Evolutionary conservation across 2,329 filamentous ascomycete genomes (phyloP).

Genomic region (Fonsecaea monophora): DNA sequence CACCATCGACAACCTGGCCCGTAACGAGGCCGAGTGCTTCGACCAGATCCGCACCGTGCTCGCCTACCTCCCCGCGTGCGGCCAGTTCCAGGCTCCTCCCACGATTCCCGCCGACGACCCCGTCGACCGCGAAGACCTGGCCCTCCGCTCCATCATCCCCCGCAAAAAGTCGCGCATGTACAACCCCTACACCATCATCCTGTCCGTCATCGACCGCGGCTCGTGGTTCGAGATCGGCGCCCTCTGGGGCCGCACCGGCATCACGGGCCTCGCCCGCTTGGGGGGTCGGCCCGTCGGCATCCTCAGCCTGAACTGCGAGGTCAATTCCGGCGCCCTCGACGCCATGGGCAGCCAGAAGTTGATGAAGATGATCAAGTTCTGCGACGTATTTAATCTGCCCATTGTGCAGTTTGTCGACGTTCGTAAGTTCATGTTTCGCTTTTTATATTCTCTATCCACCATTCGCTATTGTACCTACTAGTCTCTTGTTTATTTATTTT

Average conservation of each 20-base stretch:
- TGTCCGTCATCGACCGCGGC: slow-evolving; percentile 60
- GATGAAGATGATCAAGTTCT: slow-evolving; percentile 66
- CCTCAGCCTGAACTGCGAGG: slow-evolving; percentile 66
- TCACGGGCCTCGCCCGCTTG: slow-evolving; percentile 66
- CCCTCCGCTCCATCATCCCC: slow-evolving; percentile 64
- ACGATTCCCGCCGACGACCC: slow-evolving; percentile 56
- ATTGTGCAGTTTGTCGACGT: slow-evolving; percentile 69
- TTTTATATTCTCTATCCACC: too few species aligned
- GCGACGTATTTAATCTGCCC: slow-evolving; percentile 70
- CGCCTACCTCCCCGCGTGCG: slow-evolving; percentile 64
- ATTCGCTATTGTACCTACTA: too few species aligned
- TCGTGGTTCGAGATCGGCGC: slow-evolving; percentile 70
- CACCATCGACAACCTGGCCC: slow-evolving; percentile 69
- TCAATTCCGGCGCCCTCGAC: slow-evolving; percentile 67
- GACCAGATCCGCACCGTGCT: slow-evolving; percentile 65
- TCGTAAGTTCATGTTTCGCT: slow-evolving; percentile 45
- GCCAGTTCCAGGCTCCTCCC: slow-evolving; percentile 60
- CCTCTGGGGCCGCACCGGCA: slow-evolving; percentile 68
- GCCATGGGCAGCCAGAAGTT: slow-evolving; percentile 67
- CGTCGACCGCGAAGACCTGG: slow-evolving; percentile 55
- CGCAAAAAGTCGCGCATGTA: slow-evolving; percentile 66
- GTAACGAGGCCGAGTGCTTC: slow-evolving; percentile 67
- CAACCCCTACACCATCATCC: slow-evolving; percentile 64
- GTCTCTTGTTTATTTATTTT: background rate
- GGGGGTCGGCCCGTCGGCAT: slow-evolving; percentile 65